phyloP scores from a whole-genome alignment of 768 basidiomycete genomes.

The Pholiota microspora region DNA sequence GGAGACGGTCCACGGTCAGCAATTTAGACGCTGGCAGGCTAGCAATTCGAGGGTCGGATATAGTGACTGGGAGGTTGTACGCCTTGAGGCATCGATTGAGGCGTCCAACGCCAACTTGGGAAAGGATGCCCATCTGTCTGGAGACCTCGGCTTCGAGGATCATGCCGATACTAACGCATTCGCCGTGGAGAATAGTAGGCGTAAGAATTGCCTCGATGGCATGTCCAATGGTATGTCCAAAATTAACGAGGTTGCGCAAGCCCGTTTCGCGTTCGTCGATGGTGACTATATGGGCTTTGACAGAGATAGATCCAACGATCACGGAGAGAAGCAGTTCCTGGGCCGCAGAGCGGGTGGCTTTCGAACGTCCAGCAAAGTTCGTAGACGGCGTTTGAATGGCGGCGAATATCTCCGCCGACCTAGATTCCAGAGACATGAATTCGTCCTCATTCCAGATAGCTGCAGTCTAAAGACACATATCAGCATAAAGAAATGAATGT shows the following conservation, averaged over 20 bases:
- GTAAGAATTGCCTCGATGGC: constrained; percentile 97
- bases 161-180: constrained; percentile 95
- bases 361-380: constrained; percentile 54
- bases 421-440: constrained; percentile 85
- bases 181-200: constrained; percentile 91
- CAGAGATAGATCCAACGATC: constrained; percentile 89
- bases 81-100: constrained; percentile 84
- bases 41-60: constrained; percentile 77
- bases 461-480: constrained; percentile 67
- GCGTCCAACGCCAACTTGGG: constrained; percentile 90
- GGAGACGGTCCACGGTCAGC: constrained; percentile 75
- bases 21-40: constrained; percentile 66
- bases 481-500: not conserved
- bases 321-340: constrained; percentile 87
- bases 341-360: constrained; percentile 64
- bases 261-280: constrained; percentile 96
- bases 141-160: constrained; percentile 95
- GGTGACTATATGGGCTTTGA: constrained; percentile 97
- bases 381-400: constrained; percentile 76
- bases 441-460: constrained; percentile 97
- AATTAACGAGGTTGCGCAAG: constrained; percentile 97
- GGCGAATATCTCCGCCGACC: constrained; percentile 78
- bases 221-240: constrained; percentile 98
- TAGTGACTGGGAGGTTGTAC: constrained; percentile 85
- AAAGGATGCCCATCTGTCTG: constrained; percentile 80